Percentiles rank a stretch among this genome's conserved stretches.
phyloP scores from a whole-genome alignment of 495 filamentous ascomycete species.

The Rhypophila decipiens region DNA sequence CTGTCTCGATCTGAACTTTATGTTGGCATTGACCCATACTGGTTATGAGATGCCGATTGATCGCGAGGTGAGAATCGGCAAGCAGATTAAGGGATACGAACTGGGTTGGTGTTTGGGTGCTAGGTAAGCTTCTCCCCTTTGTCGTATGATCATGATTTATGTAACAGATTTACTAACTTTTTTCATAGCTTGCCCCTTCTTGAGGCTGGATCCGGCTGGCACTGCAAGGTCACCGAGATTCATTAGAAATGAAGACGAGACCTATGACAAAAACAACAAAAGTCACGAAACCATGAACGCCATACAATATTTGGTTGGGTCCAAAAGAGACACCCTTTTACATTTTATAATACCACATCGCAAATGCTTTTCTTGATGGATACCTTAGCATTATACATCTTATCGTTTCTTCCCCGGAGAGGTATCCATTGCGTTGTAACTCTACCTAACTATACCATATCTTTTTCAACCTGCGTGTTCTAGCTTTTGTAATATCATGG shows the following conservation, averaged over 20 bases:
- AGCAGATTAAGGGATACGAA: conserved; percentile 97
- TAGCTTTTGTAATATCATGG: no score
- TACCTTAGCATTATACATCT: no score
- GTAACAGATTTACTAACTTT: conserved; percentile 29
- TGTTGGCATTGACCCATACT: conserved; percentile 85
- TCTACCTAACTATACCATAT: no score
- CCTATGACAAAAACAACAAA: no score
- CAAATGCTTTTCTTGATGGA: no score
- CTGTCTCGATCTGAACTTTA: conserved; percentile 93
- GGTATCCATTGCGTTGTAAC: no score
- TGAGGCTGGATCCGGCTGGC: conserved; percentile 40
- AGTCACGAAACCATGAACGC: no score
- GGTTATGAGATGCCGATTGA: conserved; percentile 98
- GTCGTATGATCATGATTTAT: background rate
- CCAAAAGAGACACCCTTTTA: no score
- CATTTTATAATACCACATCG: no score
- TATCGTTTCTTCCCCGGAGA: no score
- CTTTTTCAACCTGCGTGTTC: no score
- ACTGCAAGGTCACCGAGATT: conserved; percentile 42
- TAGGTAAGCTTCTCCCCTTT: conserved; percentile 53
- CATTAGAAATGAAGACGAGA: conserved; percentile 17
- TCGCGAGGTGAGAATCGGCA: conserved; percentile 91
- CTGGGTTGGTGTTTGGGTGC: conserved; percentile 96
- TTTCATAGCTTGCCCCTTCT: conserved; percentile 38
- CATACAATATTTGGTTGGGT: no score